Evolutionary conservation across 164 flowering plant genomes (phyloP).

Genomic region (Sedum album): DNA sequence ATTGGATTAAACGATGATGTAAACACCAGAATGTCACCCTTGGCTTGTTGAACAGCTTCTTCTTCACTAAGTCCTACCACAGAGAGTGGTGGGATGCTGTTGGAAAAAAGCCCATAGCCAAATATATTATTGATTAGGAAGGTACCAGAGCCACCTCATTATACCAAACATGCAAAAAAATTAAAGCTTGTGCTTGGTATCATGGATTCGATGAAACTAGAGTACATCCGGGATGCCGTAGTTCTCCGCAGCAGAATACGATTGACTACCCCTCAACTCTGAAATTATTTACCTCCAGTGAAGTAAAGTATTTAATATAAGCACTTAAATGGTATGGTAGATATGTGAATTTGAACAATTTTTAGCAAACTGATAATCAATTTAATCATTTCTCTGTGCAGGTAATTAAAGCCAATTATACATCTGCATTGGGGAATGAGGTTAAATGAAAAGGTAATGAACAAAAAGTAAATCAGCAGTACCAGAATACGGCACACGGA

Average conservation of each 20-base stretch:
- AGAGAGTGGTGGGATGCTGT: slow-evolving; percentile 95
- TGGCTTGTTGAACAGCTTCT: slow-evolving; percentile 69
- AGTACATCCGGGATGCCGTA: not conserved
- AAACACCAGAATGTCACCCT: slow-evolving; percentile 67
- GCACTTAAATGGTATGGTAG: not conserved
- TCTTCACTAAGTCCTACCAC: slow-evolving; percentile 92
- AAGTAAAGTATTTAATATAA: not conserved
- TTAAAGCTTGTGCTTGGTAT: not conserved
- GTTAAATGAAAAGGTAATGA: not conserved
- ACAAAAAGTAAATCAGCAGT: slow-evolving; percentile 6
- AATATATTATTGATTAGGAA: not conserved
- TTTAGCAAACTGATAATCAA: not conserved
- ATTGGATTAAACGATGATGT: slow-evolving; percentile 93
- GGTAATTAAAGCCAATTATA: not conserved
- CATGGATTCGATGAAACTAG: not conserved
- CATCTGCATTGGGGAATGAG: not conserved
- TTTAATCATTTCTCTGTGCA: not conserved
- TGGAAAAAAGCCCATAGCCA: slow-evolving; percentile 13
- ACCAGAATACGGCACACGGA: slow-evolving; percentile 93
- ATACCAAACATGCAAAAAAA: not conserved
- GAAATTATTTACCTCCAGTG: not conserved
- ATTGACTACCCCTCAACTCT: not conserved
- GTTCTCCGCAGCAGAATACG: not conserved
- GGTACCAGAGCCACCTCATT: not conserved
- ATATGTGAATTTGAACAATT: too few relatives aligned